Conservation (phyloP, 768 basidiomycete species). For the Mycena kentingensis region DNA sequence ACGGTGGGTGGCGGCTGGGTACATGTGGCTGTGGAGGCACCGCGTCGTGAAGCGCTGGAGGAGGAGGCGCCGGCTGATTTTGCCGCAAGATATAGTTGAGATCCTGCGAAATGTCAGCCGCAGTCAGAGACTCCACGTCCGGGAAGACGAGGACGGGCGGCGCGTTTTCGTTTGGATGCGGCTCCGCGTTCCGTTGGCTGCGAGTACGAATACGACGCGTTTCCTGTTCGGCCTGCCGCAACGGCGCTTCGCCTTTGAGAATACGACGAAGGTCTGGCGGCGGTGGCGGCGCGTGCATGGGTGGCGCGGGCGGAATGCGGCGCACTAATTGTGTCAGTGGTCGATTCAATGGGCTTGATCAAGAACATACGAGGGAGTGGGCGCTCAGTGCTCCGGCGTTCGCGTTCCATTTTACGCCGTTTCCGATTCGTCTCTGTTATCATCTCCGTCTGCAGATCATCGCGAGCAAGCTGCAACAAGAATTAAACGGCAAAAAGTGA, state of each 20-base stretch:
- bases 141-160: conserved; percentile 40
- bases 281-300: conserved; percentile 51
- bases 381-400: conserved; percentile 76
- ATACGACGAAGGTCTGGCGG: conserved; percentile 70
- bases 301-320: conserved; percentile 60
- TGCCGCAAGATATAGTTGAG: conserved; percentile 57
- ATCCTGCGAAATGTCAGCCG: conserved; percentile 52
- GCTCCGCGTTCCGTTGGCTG: conserved; percentile 22
- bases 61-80: conserved; percentile 29
- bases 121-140: conserved; percentile 49
- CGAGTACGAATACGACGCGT: conserved; percentile 22
- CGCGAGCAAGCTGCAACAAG: conserved; percentile 60
- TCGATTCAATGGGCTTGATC: background rate
- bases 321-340: conserved; percentile 44
- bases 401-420: conserved; percentile 80
- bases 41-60: conserved; percentile 22
- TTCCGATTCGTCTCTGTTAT: conserved; percentile 89
- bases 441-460: conserved; percentile 83
- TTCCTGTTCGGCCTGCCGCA: conserved; percentile 30
- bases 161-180: conserved; percentile 32
- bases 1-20: background rate
- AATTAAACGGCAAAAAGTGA: conserved; percentile 11
- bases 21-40: conserved; percentile 9
- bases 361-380: conserved; percentile 64
- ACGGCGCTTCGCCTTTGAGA: conserved; percentile 55